Evolutionary conservation across 192 early-diverging fungal genomes (phyloP).

Genomic region (Pilaira anomala): DNA sequence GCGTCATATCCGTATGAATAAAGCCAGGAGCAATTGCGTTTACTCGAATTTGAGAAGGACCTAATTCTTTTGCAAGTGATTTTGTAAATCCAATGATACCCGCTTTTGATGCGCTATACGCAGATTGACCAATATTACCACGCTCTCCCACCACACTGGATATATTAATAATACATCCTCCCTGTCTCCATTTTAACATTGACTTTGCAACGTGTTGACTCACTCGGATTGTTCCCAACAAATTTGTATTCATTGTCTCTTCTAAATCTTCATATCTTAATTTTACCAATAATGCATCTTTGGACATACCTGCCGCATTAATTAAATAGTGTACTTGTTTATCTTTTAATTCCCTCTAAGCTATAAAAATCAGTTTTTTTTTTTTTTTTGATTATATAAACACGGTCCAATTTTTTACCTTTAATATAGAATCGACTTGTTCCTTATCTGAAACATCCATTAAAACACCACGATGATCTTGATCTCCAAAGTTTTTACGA

Average conservation of each 20-base stretch:
- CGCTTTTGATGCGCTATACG: conserved; percentile 84
- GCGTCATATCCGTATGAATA: conserved; percentile 79
- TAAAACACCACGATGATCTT: conserved; percentile 33
- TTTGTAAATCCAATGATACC: conserved; percentile 85
- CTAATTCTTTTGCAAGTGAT: conserved; percentile 78
- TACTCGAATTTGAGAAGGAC: conserved; percentile 64
- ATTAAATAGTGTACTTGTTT: conserved; percentile 37
- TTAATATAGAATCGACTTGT: conserved; percentile 9
- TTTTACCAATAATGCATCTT: conserved; percentile 51
- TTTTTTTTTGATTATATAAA: not conserved
- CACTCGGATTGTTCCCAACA: conserved; percentile 67
- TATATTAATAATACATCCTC: conserved; percentile 83
- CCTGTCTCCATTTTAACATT: conserved; percentile 56
- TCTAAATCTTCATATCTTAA: conserved; percentile 43
- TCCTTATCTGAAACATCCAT: conserved; percentile 46
- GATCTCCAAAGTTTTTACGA: conserved; percentile 9
- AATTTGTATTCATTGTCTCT: conserved; percentile 62
- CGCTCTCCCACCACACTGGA: conserved; percentile 75
- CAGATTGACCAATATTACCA: conserved; percentile 68
- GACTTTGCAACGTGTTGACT: conserved; percentile 49
- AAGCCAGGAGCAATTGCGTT: conserved; percentile 88
- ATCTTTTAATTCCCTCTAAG: conserved; percentile 18
- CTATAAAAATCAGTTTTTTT: not conserved
- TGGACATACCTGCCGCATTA: conserved; percentile 58
- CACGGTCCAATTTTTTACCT: not conserved